A percentile compares a stretch with the other conserved stretches of the same genome.
Conservation (phyloP, 176 grass and related monocot species). For the Carex littledalei region DNA sequence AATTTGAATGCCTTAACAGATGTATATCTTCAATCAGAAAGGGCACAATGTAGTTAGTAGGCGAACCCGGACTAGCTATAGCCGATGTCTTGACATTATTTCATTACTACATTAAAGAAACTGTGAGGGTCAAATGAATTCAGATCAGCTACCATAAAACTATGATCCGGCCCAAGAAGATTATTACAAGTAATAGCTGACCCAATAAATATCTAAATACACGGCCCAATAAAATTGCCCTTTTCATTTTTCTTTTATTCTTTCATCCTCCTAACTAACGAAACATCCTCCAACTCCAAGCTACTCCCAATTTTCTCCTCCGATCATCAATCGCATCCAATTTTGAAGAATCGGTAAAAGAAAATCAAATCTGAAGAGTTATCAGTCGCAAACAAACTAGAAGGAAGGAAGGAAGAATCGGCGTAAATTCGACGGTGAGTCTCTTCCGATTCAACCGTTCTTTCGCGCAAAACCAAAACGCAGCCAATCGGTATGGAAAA, state of each 20-base stretch:
- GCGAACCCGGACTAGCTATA: no score
- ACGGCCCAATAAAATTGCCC: not conserved
- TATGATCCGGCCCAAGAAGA: not conserved
- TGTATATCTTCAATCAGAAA: not conserved
- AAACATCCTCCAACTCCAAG: not conserved
- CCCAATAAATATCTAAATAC: not conserved
- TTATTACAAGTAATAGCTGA: not conserved
- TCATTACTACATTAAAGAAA: not conserved
- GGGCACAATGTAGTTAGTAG: no score
- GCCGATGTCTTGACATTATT: no score
- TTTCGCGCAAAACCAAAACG: not conserved
- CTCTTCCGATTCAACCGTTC: not conserved
- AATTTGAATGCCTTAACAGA: not conserved
- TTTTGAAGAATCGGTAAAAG: not conserved
- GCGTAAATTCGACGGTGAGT: not conserved
- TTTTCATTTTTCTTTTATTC: not conserved
- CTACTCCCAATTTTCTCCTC: not conserved
- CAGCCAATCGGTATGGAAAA: not conserved
- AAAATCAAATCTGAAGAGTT: not conserved
- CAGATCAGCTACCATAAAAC: not conserved
- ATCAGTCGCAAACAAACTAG: not conserved
- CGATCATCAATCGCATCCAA: not conserved
- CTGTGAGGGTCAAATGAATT: no score
- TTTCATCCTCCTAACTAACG: not conserved
- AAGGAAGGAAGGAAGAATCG: not conserved